Conservation (phyloP, 345 rosid genomes). For the Carallia pectinifolia region DNA sequence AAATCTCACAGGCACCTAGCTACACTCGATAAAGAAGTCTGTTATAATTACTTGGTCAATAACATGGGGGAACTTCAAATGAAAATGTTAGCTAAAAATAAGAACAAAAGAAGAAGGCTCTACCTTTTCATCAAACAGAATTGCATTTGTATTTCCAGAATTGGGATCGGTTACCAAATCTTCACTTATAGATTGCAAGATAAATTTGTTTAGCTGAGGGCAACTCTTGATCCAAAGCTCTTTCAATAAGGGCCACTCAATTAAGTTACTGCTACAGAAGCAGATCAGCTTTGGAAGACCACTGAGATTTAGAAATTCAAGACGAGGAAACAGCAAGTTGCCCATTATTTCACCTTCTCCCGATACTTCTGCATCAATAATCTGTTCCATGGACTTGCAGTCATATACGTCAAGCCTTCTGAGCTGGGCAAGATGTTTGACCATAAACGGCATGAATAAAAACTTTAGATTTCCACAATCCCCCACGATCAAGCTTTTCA, state of each 20-base stretch:
- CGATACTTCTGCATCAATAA: background rate
- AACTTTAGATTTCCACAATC: slow-evolving; percentile 9
- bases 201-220: slow-evolving; percentile 2
- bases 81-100: no score
- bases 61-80: background rate
- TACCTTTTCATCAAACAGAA: slow-evolving; percentile 18
- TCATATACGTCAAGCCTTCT: background rate
- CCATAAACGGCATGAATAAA: slow-evolving; percentile 8
- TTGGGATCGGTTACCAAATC: background rate
- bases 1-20: no score
- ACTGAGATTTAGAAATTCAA: background rate
- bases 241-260: slow-evolving; percentile 11
- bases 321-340: background rate
- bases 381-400: background rate
- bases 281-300: slow-evolving; percentile 2
- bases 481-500: background rate
- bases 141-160: background rate
- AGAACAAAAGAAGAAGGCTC: background rate
- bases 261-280: background rate
- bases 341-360: background rate
- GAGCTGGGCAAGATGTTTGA: background rate
- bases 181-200: background rate
- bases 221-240: background rate
- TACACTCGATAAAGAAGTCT: no score
- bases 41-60: no score